Conservation (phyloP, 140 eudicot species). For the Anethum foeniculum region DNA sequence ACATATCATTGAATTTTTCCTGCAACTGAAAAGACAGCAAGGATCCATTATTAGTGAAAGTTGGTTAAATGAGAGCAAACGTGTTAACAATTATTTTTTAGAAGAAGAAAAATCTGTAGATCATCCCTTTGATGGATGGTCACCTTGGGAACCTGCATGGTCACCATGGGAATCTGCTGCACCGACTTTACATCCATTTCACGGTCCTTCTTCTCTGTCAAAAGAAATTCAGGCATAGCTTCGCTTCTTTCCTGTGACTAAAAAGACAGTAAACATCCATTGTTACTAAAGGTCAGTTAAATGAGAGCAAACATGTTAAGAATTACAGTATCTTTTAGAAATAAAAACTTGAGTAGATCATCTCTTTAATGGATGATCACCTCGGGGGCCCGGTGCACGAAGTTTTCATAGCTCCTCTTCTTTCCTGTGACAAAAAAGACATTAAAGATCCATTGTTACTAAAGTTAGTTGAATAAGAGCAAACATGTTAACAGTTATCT, state of each 20-base stretch:
- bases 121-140: not conserved
- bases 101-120: not conserved
- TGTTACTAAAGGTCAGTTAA: not conserved
- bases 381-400: conserved; percentile 26
- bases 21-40: not conserved
- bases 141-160: no score
- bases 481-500: not conserved
- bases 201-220: conserved; percentile 83
- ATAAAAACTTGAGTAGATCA: not conserved
- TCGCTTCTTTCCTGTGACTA: conserved; percentile 42
- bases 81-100: not conserved
- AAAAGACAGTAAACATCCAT: not conserved
- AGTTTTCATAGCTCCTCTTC: conserved; percentile 38
- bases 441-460: not conserved
- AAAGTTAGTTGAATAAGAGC: not conserved
- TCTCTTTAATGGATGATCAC: conserved; percentile 22
- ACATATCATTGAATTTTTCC: conserved; percentile 30
- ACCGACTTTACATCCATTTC: conserved; percentile 78
- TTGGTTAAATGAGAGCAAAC: not conserved
- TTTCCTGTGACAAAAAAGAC: conserved; percentile 22
- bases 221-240: conserved; percentile 19
- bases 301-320: not conserved
- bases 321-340: not conserved
- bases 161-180: conserved; percentile 67
- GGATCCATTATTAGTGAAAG: not conserved